These are phyloP conservation scores for Metschnikowia cubensis DNA, from an alignment of 805 yeast genomes.

Conservation along the genomic window DNA sequence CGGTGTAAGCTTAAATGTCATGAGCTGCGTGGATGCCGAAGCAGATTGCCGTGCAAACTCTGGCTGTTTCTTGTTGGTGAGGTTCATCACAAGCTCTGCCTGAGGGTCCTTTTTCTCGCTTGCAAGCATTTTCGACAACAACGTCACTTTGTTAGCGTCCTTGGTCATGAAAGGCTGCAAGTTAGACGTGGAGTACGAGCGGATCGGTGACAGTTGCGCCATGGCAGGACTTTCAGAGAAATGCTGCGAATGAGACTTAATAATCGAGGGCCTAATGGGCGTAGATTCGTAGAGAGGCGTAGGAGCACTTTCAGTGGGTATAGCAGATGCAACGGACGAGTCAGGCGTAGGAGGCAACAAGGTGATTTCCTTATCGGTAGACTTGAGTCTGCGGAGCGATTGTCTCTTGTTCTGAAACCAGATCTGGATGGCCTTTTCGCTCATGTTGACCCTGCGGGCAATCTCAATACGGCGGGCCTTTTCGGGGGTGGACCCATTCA, in stretches of 20 bases:
- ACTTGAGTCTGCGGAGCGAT: conserved; percentile 54
- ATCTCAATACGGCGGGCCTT: conserved; percentile 70
- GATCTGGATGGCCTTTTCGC: conserved; percentile 96
- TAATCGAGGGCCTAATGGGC: conserved; percentile 13
- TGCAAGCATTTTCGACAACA: conserved; percentile 11
- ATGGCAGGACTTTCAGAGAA: conserved; percentile 11
- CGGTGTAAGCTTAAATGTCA: conserved; percentile 16
- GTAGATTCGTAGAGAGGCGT: conserved; percentile 11
- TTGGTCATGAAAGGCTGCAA: conserved; percentile 5
- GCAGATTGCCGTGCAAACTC: conserved; percentile 16
- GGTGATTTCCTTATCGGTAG: conserved; percentile 37
- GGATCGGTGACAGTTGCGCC: conserved; percentile 15
- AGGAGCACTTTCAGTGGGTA: conserved; percentile 2
- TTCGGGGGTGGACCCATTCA: conserved; percentile 75
- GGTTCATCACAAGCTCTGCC: conserved; percentile 14
- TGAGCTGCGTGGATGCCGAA: conserved; percentile 16
- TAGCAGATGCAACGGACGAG: conserved; percentile 4
- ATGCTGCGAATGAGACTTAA: conserved; percentile 12
- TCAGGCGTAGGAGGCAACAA: conserved; percentile 42
- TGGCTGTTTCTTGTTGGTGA: conserved; percentile 19
- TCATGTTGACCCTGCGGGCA: conserved; percentile 80
- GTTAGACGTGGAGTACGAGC: conserved; percentile 13
- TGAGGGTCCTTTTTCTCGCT: conserved; percentile 5
- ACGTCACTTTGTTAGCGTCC: conserved; percentile 4
- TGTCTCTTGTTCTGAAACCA: conserved; percentile 98